phyloP scores from a whole-genome alignment of 2,329 filamentous ascomycete genomes.

The Endothia cerciana region DNA sequence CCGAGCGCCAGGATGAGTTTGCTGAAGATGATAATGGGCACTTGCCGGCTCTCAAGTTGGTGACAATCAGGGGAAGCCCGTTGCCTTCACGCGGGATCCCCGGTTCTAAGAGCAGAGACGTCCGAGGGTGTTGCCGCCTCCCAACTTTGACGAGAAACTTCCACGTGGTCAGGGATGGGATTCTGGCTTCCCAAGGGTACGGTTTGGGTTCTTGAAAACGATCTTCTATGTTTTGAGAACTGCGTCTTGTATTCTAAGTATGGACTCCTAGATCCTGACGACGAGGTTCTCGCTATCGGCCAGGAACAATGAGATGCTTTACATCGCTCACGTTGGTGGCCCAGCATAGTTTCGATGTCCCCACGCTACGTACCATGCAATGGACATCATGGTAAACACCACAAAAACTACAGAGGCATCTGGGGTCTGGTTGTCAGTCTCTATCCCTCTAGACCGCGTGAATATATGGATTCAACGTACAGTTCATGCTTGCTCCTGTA shows the following conservation, averaged over 20 bases:
- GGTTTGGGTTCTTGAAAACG: neutral
- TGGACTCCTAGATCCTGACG: neutral
- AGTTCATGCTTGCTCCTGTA: conserved; percentile 66
- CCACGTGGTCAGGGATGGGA: neutral
- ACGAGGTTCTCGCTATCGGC: neutral
- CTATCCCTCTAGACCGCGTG: neutral
- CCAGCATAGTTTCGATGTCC: conserved; percentile 71
- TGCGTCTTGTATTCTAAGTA: neutral
- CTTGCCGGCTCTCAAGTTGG: neutral
- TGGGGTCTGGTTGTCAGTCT: neutral
- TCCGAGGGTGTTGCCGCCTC: neutral
- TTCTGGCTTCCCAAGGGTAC: neutral
- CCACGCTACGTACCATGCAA: conserved; percentile 70
- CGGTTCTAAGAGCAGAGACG: neutral
- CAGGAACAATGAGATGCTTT: neutral
- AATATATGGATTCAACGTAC: neutral
- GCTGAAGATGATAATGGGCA: neutral
- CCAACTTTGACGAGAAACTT: neutral
- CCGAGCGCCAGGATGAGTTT: neutral
- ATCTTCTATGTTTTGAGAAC: neutral
- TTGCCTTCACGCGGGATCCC: too few species aligned
- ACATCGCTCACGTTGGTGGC: conserved; percentile 46
- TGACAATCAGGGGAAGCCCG: neutral
- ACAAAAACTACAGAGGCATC: conserved; percentile 75
- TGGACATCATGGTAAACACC: conserved; percentile 63